These are phyloP conservation scores for Trichoderma aggressivum DNA, from an alignment of 2,329 filamentous ascomycete species.

Conservation along the genomic window DNA sequence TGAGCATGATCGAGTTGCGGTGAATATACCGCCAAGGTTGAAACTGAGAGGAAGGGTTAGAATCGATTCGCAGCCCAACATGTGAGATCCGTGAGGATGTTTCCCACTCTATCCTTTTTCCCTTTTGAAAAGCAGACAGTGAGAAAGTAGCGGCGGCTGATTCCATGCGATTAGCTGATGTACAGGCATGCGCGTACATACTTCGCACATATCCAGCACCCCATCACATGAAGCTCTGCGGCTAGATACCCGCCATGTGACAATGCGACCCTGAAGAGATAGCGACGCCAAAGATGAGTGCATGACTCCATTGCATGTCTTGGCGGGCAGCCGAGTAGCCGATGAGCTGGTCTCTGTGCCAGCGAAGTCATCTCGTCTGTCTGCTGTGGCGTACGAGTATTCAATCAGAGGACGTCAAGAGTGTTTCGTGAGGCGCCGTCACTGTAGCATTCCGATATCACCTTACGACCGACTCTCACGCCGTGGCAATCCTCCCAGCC, in stretches of 20 bases:
- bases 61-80: not conserved
- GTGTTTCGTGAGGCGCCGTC: not conserved
- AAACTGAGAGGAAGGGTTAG: not conserved
- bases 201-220: not conserved
- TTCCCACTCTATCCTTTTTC: not conserved
- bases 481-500: not conserved
- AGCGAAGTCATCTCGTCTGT: not conserved
- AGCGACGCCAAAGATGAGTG: slow-evolving; percentile 1
- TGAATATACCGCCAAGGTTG: not conserved
- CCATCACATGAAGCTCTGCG: slow-evolving; percentile 7
- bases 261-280: slow-evolving; percentile 4
- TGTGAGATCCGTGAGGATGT: not conserved
- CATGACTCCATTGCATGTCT: slow-evolving; percentile 13
- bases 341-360: slow-evolving; percentile 5
- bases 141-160: not conserved
- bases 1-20: not conserved
- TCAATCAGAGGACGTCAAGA: not conserved
- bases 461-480: not conserved
- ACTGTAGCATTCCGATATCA: not conserved
- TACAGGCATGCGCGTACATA: not conserved
- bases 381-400: not conserved
- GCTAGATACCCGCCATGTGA: slow-evolving; percentile 12
- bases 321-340: slow-evolving; percentile 11
- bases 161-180: not conserved
- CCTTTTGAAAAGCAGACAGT: not conserved